A percentile compares a stretch with the other conserved stretches of the same genome.
phyloP scores from a whole-genome alignment of 192 early-diverging fungal genomes.

The Spizellomyces sp. region DNA sequence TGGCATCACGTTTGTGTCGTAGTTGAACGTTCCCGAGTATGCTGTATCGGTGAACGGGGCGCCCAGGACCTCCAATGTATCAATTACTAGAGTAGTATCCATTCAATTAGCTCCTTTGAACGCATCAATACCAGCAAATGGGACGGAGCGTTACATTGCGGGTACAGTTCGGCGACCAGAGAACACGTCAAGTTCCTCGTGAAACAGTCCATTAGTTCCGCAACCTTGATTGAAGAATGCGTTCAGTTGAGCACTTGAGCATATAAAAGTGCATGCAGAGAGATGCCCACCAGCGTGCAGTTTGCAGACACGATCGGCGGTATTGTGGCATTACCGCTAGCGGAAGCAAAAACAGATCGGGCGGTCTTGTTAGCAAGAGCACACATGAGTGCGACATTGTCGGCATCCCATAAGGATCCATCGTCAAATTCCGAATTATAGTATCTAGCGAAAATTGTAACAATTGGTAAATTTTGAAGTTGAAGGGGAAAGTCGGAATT shows the following conservation, averaged over 20 bases:
- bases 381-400: constrained; percentile 54
- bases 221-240: constrained; percentile 11
- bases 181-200: constrained; percentile 67
- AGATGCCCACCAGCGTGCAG: constrained; percentile 49
- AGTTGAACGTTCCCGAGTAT: constrained; percentile 25
- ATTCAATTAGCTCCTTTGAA: not conserved
- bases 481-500: not conserved
- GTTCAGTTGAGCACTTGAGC: too few relatives aligned
- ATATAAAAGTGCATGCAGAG: not conserved
- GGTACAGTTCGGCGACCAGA: not conserved
- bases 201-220: constrained; percentile 61
- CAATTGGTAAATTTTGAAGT: constrained; percentile 8
- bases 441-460: constrained; percentile 39
- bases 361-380: constrained; percentile 63
- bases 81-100: not conserved
- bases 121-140: not conserved
- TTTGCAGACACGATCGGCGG: constrained; percentile 53
- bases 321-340: constrained; percentile 46
- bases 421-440: constrained; percentile 71
- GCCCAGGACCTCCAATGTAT: not conserved
- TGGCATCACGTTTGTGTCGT: constrained; percentile 19
- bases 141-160: constrained; percentile 1
- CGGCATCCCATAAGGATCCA: constrained; percentile 34
- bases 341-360: constrained; percentile 54
- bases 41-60: constrained; percentile 4